Evolutionary conservation across 805 yeast genomes (phyloP), one percentile per base, ranked within the genome.

Genomic region (Nakazawaea molendinolei): DNA sequence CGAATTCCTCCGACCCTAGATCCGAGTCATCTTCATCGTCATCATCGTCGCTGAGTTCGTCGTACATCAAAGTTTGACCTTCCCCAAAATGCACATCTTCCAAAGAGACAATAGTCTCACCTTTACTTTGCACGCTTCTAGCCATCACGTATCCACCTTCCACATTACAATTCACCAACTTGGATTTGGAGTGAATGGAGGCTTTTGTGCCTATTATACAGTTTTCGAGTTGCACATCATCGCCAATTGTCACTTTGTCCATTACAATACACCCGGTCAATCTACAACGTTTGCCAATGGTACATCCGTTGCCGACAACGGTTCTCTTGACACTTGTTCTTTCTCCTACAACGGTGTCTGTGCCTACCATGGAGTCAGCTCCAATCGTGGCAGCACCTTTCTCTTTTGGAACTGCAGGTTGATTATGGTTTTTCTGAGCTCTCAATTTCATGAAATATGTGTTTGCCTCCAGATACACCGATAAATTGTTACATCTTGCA

Each of bases 381-480:
- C 97, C 97, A 23, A 92, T 74, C 12, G 81, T 79, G 1, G 95
- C 90, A 4, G 75, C 67, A 9, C 63, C 58, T 47, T 73, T 73
- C 19, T 72, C 76, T 51, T 70, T 66, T 2, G 65, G 53, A 26
- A 49, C 49, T 8, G 46, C 31, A 12, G 51, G 45, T 17, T 33
- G 40, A 14, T 38, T 36, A 25, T 44, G 48, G 34, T 53, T 49
- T 51, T 50, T 16, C 38, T 63, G 62, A 1, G 89, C 89, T 48
- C 74, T 76, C 27, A 69, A 41, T 51, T 75, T 82, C 71, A 90
- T 70, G 39, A 81, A 68, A 50, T 73, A 69, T 43, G 98, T 68
- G 54, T 87, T 92, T 15, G 94, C 87, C 60, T 92, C 99, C 76
- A 86, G 73, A 56, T 79, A 87, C 2, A 90, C 84, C 2, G 84